Base-by-base conservation (phyloP, 768 basidiomycete genomes). In the Tricholoma sp. region DNA sequence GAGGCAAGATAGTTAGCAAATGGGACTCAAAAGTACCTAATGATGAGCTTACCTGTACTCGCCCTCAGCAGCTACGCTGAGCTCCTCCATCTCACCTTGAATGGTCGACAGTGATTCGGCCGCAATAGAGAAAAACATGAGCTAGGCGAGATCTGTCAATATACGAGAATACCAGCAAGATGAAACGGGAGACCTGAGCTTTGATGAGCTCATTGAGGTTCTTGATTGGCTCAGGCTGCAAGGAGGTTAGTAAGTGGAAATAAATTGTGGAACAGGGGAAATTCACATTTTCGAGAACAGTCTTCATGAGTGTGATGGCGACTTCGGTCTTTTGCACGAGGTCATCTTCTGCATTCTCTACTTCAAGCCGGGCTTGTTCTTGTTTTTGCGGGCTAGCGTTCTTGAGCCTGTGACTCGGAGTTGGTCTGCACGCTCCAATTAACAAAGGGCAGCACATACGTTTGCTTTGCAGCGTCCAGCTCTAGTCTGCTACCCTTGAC, bases 291-390 rank as follows among this genome's bases (percentile, higher is more conserved):
- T 98, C 96, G 37, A 99, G 80, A 13, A 98, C 96, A n/a, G 91
- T 89, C 79, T 96, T 96, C 94, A 97, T 96, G 44, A 94, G 81
- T 2, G 89, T 91, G 64, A 97, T 97, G 1, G 95, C 96, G 31
- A 95, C 89, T 71, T 99, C 97, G 20, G 97, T 99, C 79, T 93
- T 94, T 69, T 95, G 94, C 5, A 98, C 97, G 32, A 98, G 83
- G 71, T 95, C 93, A 69, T 99, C 97, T 64, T 94, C 91, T 8
- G 91, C 90, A 59, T 93, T 93, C 81, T 94, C 91, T 9, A 93
- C 90, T 62, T 95, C 92, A 18, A 97, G 84, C 49, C 91, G 78
- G 4, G 94, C 91, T 52, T 97, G 94, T 67, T 98, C 97, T 69
- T 95, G 92, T 74, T 78, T 90, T 15, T 84, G 73, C 0, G 89